These are phyloP conservation scores for Coemansia sp. DNA, from an alignment of 192 early-diverging fungal species.

Conservation along the genomic window DNA sequence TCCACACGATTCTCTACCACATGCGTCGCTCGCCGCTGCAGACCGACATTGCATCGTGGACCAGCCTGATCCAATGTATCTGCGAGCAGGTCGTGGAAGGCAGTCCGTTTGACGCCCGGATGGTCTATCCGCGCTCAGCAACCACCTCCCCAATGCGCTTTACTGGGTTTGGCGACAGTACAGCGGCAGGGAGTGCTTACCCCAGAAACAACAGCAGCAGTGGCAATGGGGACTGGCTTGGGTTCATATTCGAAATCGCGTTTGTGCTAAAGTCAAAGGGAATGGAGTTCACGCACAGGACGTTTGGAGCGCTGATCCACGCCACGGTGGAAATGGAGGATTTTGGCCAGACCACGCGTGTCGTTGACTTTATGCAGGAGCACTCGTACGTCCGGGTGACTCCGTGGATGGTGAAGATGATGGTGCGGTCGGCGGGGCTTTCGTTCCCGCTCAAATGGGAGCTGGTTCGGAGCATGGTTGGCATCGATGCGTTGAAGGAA, in stretches of 20 bases:
- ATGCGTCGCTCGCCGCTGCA: constrained; percentile 20
- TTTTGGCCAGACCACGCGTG: neutral
- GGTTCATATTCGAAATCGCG: constrained; percentile 17
- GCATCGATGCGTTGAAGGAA: neutral
- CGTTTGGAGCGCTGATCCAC: constrained; percentile 19
- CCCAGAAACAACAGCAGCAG: neutral
- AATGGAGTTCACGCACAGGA: constrained; percentile 17
- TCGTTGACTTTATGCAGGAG: constrained; percentile 10
- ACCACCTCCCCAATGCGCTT: neutral
- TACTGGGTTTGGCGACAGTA: neutral
- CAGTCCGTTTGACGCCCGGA: neutral
- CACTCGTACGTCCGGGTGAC: constrained; percentile 16
- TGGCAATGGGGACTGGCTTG: constrained; percentile 9
- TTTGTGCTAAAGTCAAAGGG: neutral
- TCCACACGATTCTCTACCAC: constrained; percentile 19
- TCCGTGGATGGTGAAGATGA: constrained; percentile 24
- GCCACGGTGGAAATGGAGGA: constrained; percentile 2
- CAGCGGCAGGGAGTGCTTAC: neutral
- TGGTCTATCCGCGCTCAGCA: constrained; percentile 8
- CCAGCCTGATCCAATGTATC: constrained; percentile 26
- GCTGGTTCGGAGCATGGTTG: constrained; percentile 4
- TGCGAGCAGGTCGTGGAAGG: constrained; percentile 6
- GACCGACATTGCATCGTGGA: constrained; percentile 29
- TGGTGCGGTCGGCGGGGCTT: neutral
- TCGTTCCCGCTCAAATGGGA: constrained; percentile 8